Evolutionary conservation across 371 early-diverging fungal genomes (phyloP), one percentile per base, ranked within the genome.

Genomic region (Mortierella sp.): DNA sequence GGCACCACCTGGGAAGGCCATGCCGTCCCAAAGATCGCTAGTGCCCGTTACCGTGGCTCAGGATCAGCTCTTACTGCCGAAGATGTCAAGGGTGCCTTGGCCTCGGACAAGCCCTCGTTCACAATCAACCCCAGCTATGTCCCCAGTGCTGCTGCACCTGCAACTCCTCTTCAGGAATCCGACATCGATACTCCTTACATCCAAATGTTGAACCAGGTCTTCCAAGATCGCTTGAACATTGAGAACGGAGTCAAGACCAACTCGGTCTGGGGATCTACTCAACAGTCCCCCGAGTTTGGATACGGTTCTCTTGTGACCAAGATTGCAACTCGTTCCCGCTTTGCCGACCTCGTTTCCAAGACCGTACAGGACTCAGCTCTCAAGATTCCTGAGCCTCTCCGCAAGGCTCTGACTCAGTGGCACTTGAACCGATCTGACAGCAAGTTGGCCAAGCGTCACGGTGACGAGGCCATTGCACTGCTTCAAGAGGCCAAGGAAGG

Each of bases 231-330:
- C 60, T 89, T 96, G 70, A 85, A 92, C 61, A 90, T 97, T 43
- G 92, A 94, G 75, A 97, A 97, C 84, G 90, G 89, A 1, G 69
- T 87, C 73, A 77, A 86, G 68, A 77, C 80, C 59, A 37, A 74
- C 61, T 84, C 91, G 57, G 87, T 90, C 75, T 85, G 87, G 86
- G 90, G 88, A 64, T 87, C 89, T 60, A 73, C 89, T 70, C 78
- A 88, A n/a, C 86, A 92, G 51, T 90, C 89, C 54, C 96, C 95
- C 58, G 96, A 96, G 86, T 96, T 91, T 83, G 97, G 96, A 39
- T 95, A 94, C 69, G 96, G 96, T 68, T 87, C 89, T 62, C 83
- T 94, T 52, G 72, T 95, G 20, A 88, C 88, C 62, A 88, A 89
- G 75, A 87, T 93, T 70, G 94, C 92, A 75, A 85, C 89, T 65